phyloP scores from a whole-genome alignment of 371 early-diverging fungal species.

The Funneliformis caledonium region DNA sequence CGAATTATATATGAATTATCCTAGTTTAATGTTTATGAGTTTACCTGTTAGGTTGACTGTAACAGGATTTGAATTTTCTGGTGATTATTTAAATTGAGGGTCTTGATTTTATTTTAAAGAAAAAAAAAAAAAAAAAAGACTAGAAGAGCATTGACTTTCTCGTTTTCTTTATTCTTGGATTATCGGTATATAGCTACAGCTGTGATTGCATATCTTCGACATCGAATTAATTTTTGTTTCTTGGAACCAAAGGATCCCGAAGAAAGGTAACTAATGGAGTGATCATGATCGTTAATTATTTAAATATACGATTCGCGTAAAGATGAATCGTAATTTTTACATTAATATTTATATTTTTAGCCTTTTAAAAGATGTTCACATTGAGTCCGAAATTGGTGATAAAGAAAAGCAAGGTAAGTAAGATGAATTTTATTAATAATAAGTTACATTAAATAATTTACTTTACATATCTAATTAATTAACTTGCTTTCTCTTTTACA shows the following conservation, averaged over 20 bases:
- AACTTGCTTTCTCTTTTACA: constrained; percentile 28
- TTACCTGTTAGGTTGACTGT: constrained; percentile 85
- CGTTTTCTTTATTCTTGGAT: background rate
- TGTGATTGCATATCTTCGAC: constrained; percentile 84
- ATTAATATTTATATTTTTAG: constrained; percentile 47
- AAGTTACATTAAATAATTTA: background rate
- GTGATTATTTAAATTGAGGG: constrained; percentile 46
- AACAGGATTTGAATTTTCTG: constrained; percentile 81
- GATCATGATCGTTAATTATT: too few species aligned
- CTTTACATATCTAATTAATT: background rate
- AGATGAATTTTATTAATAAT: background rate
- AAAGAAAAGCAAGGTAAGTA: constrained; percentile 78
- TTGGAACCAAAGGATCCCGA: constrained; percentile 72
- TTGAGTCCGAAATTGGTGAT: constrained; percentile 92
- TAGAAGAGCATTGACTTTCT: constrained; percentile 19
- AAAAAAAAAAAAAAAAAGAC: background rate
- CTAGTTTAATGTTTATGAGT: constrained; percentile 88
- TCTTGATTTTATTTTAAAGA: background rate
- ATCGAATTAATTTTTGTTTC: constrained; percentile 88
- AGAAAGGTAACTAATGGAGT: constrained; percentile 49
- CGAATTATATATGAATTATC: constrained; percentile 90
- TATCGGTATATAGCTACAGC: constrained; percentile 63
- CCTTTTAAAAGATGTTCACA: constrained; percentile 73
- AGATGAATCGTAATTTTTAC: background rate
- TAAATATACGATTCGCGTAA: background rate